Conservation (phyloP, 2,329 filamentous ascomycete genomes). For the Exophiala alcalophila region DNA sequence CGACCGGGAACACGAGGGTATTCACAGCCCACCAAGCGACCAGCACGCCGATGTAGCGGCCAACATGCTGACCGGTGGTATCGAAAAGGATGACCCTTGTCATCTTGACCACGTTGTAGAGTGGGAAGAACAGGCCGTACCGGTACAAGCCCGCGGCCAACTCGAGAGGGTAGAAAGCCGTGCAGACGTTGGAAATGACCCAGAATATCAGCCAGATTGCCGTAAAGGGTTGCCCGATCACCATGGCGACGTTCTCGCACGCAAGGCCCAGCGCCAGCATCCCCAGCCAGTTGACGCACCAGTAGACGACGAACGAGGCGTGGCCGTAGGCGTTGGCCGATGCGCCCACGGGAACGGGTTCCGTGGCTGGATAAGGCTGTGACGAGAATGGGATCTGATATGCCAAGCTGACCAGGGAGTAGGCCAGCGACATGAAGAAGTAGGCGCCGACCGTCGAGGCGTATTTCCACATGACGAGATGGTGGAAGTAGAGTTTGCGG, state of each 20-base stretch:
- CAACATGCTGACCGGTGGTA: slow-evolving; percentile 53
- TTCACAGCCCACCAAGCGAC: slow-evolving; percentile 57
- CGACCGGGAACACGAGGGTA: slow-evolving; percentile 55
- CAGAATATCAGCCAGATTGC: slow-evolving; percentile 62
- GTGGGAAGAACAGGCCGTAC: slow-evolving; percentile 63
- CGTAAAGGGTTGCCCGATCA: slow-evolving; percentile 60
- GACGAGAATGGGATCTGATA: slow-evolving; percentile 62
- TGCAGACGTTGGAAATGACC: slow-evolving; percentile 64
- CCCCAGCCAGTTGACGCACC: slow-evolving; percentile 61
- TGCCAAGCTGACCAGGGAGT: slow-evolving; percentile 61
- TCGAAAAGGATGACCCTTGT: slow-evolving; percentile 61
- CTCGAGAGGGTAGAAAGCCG: slow-evolving; percentile 59
- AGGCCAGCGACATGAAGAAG: slow-evolving; percentile 60
- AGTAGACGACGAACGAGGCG: slow-evolving; percentile 61
- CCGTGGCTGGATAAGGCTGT: slow-evolving; percentile 43
- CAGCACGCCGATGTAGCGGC: slow-evolving; percentile 59
- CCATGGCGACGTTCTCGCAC: slow-evolving; percentile 63
- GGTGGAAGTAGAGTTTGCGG: slow-evolving; percentile 52
- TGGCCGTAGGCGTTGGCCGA: slow-evolving; percentile 56
- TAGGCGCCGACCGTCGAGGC: slow-evolving; percentile 56
- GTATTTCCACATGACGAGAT: slow-evolving; percentile 50
- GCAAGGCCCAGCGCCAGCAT: slow-evolving; percentile 63
- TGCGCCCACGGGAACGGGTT: slow-evolving; percentile 12
- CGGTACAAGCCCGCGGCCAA: slow-evolving; percentile 58
- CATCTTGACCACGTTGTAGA: slow-evolving; percentile 61